These are phyloP conservation scores for Saccharomyces cerevisiae DNA, from an alignment of 805 yeast genomes.

Conservation along the genomic window DNA sequence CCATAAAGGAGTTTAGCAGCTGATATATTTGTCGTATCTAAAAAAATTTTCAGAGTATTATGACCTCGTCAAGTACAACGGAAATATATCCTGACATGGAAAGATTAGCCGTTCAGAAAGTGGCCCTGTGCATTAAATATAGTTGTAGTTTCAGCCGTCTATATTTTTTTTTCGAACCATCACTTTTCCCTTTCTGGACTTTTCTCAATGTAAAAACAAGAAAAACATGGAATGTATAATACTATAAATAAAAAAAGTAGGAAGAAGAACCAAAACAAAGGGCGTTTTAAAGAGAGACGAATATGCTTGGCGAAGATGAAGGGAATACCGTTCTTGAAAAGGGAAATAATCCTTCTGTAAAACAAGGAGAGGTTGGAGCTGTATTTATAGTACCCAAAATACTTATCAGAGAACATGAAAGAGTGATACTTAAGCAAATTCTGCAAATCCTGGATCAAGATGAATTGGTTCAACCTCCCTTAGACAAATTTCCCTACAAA, in stretches of 20 bases:
- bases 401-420: conserved; percentile 13
- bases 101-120: background rate
- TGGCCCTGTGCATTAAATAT: background rate
- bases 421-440: conserved; percentile 18
- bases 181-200: background rate
- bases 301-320: background rate
- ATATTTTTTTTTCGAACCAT: background rate
- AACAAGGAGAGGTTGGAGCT: background rate
- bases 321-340: background rate
- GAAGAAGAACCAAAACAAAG: background rate
- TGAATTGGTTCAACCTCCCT: conserved; percentile 17
- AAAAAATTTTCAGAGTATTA: too few species aligned
- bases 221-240: too few species aligned
- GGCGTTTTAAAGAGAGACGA: background rate
- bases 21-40: too few species aligned
- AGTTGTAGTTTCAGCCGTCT: background rate
- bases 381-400: background rate
- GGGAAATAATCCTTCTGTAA: background rate
- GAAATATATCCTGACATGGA: background rate
- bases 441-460: conserved; percentile 12
- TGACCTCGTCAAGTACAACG: too few species aligned
- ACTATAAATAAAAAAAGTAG: background rate
- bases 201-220: background rate
- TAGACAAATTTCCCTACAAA: conserved; percentile 15
- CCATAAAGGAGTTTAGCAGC: background rate